Percentiles rank a stretch among this genome's conserved stretches.
These are phyloP conservation scores for Cunninghamia lanceolata DNA, from an alignment of 75 land plant genomes.

Conservation along the genomic window DNA sequence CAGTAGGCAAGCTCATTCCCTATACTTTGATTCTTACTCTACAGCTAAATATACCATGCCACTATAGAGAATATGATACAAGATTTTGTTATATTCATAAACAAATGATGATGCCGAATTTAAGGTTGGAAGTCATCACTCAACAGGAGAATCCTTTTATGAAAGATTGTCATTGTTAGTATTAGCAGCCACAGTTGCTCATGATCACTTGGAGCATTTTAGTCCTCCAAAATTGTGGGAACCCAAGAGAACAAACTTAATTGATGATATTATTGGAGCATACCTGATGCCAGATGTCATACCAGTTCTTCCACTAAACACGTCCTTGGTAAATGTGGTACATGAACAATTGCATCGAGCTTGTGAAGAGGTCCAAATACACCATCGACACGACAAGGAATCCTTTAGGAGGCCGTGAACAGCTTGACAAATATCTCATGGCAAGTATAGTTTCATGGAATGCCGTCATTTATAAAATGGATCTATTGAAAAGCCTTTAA, in stretches of 20 bases:
- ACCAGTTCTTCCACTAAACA: not conserved
- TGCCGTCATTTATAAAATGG: no score
- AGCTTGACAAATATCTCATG: no score
- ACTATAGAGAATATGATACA: not conserved
- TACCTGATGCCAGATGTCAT: not conserved
- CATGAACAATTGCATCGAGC: not conserved
- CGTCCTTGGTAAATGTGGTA: not conserved
- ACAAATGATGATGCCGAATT: slow-evolving; percentile 4
- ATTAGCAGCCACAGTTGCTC: slow-evolving; percentile 36
- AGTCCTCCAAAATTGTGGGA: not conserved
- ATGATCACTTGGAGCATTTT: slow-evolving; percentile 18
- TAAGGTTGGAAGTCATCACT: not conserved
- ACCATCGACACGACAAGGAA: no score
- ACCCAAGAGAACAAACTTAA: not conserved
- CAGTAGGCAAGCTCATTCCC: not conserved
- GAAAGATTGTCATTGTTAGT: slow-evolving; percentile 31
- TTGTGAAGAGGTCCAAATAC: not conserved
- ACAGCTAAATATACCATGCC: not conserved
- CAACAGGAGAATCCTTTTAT: not conserved
- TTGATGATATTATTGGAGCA: not conserved
- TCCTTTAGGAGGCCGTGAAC: no score
- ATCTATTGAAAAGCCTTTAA: no score
- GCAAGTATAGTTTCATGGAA: no score
- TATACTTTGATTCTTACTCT: not conserved
- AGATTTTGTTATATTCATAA: slow-evolving; percentile 46